Conservation (phyloP, 208 protist species). For the Angomonas ambiguus region DNA sequence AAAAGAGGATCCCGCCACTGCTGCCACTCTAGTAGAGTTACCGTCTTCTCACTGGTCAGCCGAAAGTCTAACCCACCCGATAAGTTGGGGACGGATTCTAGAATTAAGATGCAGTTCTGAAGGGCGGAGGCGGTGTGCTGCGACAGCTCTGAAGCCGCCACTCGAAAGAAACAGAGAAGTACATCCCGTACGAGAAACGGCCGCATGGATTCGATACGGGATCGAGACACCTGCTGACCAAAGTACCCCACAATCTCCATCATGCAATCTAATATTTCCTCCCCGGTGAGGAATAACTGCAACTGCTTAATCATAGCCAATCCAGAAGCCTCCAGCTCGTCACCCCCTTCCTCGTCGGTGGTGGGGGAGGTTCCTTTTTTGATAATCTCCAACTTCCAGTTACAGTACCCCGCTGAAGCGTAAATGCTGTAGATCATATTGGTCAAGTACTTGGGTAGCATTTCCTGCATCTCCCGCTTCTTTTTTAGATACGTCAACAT, state of each 20-base stretch:
- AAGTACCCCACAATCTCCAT: conserved; percentile 73
- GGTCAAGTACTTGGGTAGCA: conserved; percentile 51
- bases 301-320: conserved; percentile 34
- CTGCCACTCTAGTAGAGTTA: conserved; percentile 48
- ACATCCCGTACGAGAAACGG: conserved; percentile 40
- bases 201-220: conserved; percentile 39
- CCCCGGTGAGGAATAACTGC: conserved; percentile 32
- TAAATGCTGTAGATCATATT: conserved; percentile 72
- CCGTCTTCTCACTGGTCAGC: conserved; percentile 39
- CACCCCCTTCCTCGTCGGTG: conserved; percentile 1
- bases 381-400: conserved; percentile 67
- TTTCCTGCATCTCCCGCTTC: conserved; percentile 26
- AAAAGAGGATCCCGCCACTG: conserved; percentile 51
- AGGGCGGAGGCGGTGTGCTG: conserved; percentile 28
- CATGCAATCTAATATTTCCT: conserved; percentile 70
- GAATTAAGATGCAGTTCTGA: conserved; percentile 50
- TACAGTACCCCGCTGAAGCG: conserved; percentile 63
- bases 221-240: conserved; percentile 40
- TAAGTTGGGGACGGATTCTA: conserved; percentile 48
- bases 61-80: conserved; percentile 23
- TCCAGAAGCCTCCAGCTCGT: conserved; percentile 8
- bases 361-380: neutral
- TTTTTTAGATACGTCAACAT: conserved; percentile 54
- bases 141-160: conserved; percentile 22
- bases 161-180: conserved; percentile 65